Conservation (phyloP, 371 early-diverging fungal species). For the Homolaphlyctis polyrhiza region DNA sequence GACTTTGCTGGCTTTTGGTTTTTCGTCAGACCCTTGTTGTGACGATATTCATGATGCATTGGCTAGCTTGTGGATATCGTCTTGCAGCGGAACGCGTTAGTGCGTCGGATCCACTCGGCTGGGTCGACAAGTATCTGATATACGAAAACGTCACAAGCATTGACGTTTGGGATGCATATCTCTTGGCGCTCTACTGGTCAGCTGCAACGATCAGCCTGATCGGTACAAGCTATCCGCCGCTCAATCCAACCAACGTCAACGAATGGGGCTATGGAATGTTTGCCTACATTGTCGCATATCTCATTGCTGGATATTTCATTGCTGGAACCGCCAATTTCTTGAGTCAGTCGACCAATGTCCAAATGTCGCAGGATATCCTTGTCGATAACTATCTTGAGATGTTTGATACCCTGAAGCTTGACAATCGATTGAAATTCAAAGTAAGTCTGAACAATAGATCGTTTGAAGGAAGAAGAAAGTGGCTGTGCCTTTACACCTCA, state of each 20-base stretch:
- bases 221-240: constrained; percentile 16
- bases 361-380: constrained; percentile 29
- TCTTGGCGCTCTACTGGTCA: constrained; percentile 34
- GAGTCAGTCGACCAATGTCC: constrained; percentile 13
- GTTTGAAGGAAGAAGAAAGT: too few relatives aligned
- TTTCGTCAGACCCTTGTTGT: constrained; percentile 18
- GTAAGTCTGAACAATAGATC: not conserved
- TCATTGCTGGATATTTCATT: constrained; percentile 34
- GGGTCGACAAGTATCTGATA: constrained; percentile 20
- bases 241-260: constrained; percentile 23
- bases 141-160: constrained; percentile 9
- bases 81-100: constrained; percentile 23
- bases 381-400: constrained; percentile 44
- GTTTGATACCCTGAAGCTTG: constrained; percentile 37
- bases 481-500: too few relatives aligned
- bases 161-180: constrained; percentile 22
- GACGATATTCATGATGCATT: constrained; percentile 36
- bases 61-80: constrained; percentile 44
- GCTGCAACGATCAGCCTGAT: constrained; percentile 27
- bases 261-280: constrained; percentile 34
- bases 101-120: constrained; percentile 21
- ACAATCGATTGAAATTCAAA: constrained; percentile 31
- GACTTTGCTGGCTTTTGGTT: too few relatives aligned
- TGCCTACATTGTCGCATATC: constrained; percentile 31
- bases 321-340: constrained; percentile 31